A percentile compares a stretch with the other conserved stretches of the same genome.
These are phyloP conservation scores for Diaporthe sp. DNA, from an alignment of 2,329 filamentous ascomycete genomes.

Conservation along the genomic window DNA sequence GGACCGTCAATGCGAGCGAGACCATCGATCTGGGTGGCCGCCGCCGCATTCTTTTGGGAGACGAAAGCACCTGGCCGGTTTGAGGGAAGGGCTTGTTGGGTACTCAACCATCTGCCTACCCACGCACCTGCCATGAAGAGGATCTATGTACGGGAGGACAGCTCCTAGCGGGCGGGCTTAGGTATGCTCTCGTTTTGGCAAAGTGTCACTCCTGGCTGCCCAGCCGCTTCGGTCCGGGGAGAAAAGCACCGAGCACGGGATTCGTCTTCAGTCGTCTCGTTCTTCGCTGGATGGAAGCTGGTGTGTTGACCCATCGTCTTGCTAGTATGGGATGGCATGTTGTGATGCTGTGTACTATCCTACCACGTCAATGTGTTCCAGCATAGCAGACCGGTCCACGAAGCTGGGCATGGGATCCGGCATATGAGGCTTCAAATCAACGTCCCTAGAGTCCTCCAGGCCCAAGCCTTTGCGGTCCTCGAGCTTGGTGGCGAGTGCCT, in stretches of 20 bases:
- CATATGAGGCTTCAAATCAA: too few relatives aligned
- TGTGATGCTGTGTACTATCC: background rate
- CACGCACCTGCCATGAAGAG: background rate
- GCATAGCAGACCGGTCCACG: too few relatives aligned
- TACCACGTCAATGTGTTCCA: too few relatives aligned
- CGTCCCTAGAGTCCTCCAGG: conserved; percentile 73
- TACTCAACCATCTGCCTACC: background rate
- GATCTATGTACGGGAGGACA: background rate
- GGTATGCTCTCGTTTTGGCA: background rate
- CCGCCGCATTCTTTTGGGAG: background rate
- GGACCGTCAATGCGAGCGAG: background rate
- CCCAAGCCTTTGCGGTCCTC: conserved; percentile 76
- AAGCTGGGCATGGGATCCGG: too few relatives aligned
- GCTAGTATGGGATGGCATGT: background rate
- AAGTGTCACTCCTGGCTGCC: background rate
- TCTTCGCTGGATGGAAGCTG: background rate
- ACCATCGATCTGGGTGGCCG: background rate
- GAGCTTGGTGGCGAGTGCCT: conserved; percentile 83
- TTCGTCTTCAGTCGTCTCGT: background rate
- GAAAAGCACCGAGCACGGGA: background rate
- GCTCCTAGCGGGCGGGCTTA: background rate
- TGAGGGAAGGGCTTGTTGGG: background rate
- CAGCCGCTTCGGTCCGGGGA: background rate
- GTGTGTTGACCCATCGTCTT: background rate
- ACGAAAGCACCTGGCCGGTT: background rate